A percentile compares a stretch with the other conserved stretches of the same genome.
Evolutionary conservation across 495 filamentous ascomycete species (phyloP).

Genomic region (Daldinia concentrica): DNA sequence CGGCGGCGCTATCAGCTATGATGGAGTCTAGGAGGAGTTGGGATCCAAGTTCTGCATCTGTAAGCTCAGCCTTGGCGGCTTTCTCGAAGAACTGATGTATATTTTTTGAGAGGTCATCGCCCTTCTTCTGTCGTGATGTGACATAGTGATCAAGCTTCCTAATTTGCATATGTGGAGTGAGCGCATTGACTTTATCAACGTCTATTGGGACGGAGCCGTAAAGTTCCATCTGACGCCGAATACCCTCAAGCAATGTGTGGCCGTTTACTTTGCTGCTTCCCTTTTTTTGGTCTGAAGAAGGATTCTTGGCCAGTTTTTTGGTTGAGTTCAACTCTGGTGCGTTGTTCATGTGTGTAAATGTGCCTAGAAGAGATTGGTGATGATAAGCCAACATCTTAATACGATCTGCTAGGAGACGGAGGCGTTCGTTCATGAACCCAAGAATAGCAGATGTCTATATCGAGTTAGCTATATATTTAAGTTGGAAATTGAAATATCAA

Average conservation of each 20-base stretch:
- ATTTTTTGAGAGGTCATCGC: slow-evolving; percentile 38
- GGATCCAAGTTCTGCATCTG: slow-evolving; percentile 38
- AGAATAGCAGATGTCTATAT: slow-evolving; percentile 38
- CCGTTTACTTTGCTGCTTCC: not conserved
- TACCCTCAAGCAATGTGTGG: slow-evolving; percentile 21
- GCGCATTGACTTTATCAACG: slow-evolving; percentile 1
- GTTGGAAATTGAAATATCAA: not conserved
- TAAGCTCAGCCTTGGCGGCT: slow-evolving; percentile 28
- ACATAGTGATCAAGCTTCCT: slow-evolving; percentile 39
- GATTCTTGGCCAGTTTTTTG: not conserved
- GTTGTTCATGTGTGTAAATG: slow-evolving; percentile 22
- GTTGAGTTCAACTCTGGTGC: not conserved
- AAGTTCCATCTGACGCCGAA: slow-evolving; percentile 39
- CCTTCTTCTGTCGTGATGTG: slow-evolving; percentile 34
- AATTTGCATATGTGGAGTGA: slow-evolving; percentile 11
- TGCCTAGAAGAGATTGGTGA: slow-evolving; percentile 28
- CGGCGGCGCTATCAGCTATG: slow-evolving; percentile 35
- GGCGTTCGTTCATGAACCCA: slow-evolving; percentile 44
- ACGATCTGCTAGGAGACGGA: slow-evolving; percentile 31
- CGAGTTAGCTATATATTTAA: slow-evolving; percentile 5
- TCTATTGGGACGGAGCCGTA: slow-evolving; percentile 40
- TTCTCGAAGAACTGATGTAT: slow-evolving; percentile 41
- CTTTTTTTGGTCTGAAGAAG: not conserved
- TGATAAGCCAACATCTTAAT: slow-evolving; percentile 38
- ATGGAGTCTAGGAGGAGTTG: slow-evolving; percentile 43